Percentiles rank a stretch among this genome's conserved stretches.
Evolutionary conservation across 176 grass and related monocot genomes (phyloP).

Genomic region (Oryza nivara): DNA sequence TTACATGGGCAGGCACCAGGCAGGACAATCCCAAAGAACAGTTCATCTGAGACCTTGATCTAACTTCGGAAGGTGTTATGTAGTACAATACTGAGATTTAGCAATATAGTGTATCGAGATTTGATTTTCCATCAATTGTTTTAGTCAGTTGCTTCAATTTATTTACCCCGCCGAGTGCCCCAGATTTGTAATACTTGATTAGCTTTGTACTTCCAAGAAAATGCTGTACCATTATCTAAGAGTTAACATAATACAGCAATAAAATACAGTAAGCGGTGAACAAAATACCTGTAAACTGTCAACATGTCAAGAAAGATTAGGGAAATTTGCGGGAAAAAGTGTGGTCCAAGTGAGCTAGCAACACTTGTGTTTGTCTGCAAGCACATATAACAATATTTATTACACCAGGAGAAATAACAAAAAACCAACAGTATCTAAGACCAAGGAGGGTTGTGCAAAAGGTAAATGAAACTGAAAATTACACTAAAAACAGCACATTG

Average conservation of each 20-base stretch:
- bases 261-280: conserved; percentile 15
- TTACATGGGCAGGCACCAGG: neutral
- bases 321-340: conserved; percentile 94
- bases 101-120: neutral
- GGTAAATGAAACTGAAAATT: neutral
- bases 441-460: neutral
- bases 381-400: conserved; percentile 37
- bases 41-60: neutral
- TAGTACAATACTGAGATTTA: neutral
- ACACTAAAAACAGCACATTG: neutral
- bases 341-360: conserved; percentile 85
- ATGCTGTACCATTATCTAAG: neutral
- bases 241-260: neutral
- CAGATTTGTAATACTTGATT: neutral
- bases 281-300: conserved; percentile 90
- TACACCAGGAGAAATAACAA: conserved; percentile 25
- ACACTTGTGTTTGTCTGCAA: conserved; percentile 99
- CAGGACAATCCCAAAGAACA: neutral
- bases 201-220: neutral
- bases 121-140: neutral
- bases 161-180: neutral
- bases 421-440: neutral
- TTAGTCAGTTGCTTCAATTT: neutral
- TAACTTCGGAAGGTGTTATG: conserved; percentile 17
- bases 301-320: conserved; percentile 98